Evolutionary conservation across 1,139 yeast genomes (phyloP).

Genomic region (Kluyveromyces sp.): DNA sequence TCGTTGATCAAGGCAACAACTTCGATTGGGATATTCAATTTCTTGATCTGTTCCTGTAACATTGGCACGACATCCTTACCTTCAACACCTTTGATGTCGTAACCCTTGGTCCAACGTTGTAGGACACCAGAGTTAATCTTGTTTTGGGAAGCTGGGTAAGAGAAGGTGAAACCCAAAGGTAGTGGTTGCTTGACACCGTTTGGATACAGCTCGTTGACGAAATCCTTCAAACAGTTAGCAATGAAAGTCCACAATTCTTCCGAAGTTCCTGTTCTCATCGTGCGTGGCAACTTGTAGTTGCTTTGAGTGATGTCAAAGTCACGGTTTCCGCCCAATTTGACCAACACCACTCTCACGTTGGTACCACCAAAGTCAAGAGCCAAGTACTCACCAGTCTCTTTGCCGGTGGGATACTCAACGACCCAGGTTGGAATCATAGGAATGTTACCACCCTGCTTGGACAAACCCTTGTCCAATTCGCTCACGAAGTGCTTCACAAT

Average conservation of each 20-base stretch:
- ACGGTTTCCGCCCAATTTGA: conserved; percentile 68
- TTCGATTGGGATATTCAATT: conserved; percentile 63
- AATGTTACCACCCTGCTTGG: conserved; percentile 71
- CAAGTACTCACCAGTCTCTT: conserved; percentile 79
- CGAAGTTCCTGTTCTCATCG: conserved; percentile 65
- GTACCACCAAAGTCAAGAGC: conserved; percentile 97
- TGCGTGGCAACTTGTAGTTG: conserved; percentile 67
- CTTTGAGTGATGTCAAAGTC: conserved; percentile 79
- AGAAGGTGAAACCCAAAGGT: conserved; percentile 92
- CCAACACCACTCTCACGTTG: conserved; percentile 82
- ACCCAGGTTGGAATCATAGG: conserved; percentile 99
- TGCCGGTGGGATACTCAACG: conserved; percentile 84
- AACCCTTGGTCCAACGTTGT: conserved; percentile 98
- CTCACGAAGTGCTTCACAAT: conserved; percentile 61
- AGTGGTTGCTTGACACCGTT: conserved; percentile 45
- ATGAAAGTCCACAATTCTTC: conserved; percentile 81
- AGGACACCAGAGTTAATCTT: conserved; percentile 79
- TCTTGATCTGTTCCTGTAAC: conserved; percentile 68
- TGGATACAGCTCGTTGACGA: conserved; percentile 55
- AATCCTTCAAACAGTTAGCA: conserved; percentile 67
- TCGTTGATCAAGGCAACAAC: conserved; percentile 93
- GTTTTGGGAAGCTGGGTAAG: conserved; percentile 83
- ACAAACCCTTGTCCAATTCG: conserved; percentile 76
- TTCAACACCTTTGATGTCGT: conserved; percentile 88
- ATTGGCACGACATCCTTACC: conserved; percentile 91